Percentiles rank a stretch among this genome's conserved stretches.
Conservation (phyloP, 2,329 filamentous ascomycete genomes). For the Chalara sp. region DNA sequence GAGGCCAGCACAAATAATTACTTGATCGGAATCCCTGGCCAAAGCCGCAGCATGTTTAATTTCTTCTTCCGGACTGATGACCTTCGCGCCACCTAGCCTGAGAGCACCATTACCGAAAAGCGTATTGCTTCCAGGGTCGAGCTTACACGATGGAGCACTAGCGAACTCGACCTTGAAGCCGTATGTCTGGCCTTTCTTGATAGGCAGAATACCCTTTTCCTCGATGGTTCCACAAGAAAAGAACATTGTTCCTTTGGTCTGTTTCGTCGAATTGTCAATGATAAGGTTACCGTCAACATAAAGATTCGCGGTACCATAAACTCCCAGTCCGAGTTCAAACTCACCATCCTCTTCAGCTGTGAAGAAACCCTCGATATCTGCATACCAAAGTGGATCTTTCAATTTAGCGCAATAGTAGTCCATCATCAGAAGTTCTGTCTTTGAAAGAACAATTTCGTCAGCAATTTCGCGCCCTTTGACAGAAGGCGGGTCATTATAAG, state of each 20-base stretch:
- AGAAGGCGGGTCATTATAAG: slow-evolving; percentile 13
- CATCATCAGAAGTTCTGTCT: slow-evolving; percentile 19
- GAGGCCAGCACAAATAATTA: slow-evolving; percentile 70
- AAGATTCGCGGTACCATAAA: slow-evolving; percentile 28
- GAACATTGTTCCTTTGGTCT: slow-evolving; percentile 26
- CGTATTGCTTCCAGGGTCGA: slow-evolving; percentile 40
- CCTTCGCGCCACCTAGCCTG: slow-evolving; percentile 53
- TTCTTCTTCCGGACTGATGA: slow-evolving; percentile 50
- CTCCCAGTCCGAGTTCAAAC: slow-evolving; percentile 28
- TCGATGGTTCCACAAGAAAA: slow-evolving; percentile 28
- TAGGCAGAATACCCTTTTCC: slow-evolving; percentile 22
- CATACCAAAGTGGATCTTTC: slow-evolving; percentile 31
- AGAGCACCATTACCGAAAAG: slow-evolving; percentile 53
- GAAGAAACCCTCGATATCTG: slow-evolving; percentile 29
- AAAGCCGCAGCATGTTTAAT: slow-evolving; percentile 60
- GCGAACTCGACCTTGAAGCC: slow-evolving; percentile 37
- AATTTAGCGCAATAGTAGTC: slow-evolving; percentile 36
- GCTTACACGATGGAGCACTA: slow-evolving; percentile 50
- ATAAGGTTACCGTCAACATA: slow-evolving; percentile 30
- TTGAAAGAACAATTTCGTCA: slow-evolving; percentile 19
- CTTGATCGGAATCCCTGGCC: slow-evolving; percentile 66
- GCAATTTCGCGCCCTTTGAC: slow-evolving; percentile 12
- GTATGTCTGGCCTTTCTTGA: slow-evolving; percentile 26
- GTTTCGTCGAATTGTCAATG: slow-evolving; percentile 28
- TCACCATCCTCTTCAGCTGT: slow-evolving; percentile 23